Evolutionary conservation across 2,329 filamentous ascomycete species (phyloP), one percentile per base, ranked within the genome.

Genomic region (Rosellinia necatrix): DNA sequence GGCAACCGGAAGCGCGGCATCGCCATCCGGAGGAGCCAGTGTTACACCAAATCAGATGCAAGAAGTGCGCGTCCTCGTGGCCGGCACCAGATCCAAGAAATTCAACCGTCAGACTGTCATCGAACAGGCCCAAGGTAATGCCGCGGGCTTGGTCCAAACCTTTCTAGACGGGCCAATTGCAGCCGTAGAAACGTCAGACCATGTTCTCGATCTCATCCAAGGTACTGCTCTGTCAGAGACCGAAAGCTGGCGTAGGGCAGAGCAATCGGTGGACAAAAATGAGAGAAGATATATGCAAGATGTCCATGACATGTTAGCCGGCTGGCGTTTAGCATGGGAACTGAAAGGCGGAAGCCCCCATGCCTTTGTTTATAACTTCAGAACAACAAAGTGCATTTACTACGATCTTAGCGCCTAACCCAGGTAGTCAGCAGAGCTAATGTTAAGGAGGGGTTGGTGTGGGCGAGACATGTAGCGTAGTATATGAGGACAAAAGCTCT

Each of bases 341-440:
- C 74, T 63, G 57, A 77, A 78, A 61, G 71, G 78, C 3, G 82
- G 79, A 7, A 81, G 82, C 21, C 81, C 83, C 42, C 90, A 92
- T 70, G 89, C 90, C 9, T 96, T 96, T 74, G 83, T 97, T 49
- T 96, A 96, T 74, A 96, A 96, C 67, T 96, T 96, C 66, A 81
- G 92, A 57, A 96, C 91, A 8, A 90, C 89, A 0, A 87, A 82
- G 56, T 92, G 90, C 70, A 81, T 96, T 47, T 91, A 93, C 70
- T 96, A 96, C 72, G 92, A 96, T 73, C 74, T 97, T 38, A 77
- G 22, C 41, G 60, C 30, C 52, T 53, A 42, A 53, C 30, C 52
- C 51, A 42, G 50, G 32, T 25, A 12, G 44, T 30, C 24, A 47
- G 22, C 8, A 10, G 17, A 8, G 13, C 19, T 17, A n/a, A n/a